Conservation (phyloP, 1,139 yeast species). For the Yamadazyma jaroonii region DNA sequence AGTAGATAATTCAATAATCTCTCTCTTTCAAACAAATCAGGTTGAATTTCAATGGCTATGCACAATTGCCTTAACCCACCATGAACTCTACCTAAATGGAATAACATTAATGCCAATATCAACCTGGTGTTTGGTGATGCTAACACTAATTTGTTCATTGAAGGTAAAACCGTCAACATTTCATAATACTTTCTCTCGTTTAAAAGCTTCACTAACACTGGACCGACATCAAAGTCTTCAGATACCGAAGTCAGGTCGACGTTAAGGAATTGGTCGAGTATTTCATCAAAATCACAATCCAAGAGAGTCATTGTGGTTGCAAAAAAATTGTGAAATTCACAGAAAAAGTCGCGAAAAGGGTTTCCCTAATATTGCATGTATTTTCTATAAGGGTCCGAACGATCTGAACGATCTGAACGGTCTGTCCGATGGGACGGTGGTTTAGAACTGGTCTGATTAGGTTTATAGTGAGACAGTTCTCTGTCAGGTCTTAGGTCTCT, state of each 20-base stretch:
- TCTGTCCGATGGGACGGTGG: no score
- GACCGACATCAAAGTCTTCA: not conserved
- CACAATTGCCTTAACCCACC: constrained; percentile 27
- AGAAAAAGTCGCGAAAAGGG: no score
- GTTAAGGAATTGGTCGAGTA: not conserved
- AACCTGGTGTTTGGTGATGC: constrained; percentile 9
- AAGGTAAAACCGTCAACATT: constrained; percentile 15
- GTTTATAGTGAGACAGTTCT: no score
- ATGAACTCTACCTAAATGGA: constrained; percentile 23
- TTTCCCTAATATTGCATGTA: no score
- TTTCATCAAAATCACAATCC: not conserved
- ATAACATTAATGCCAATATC: constrained; percentile 21
- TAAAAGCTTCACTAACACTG: constrained; percentile 3
- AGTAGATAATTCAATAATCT: constrained; percentile 17
- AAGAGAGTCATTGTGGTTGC: no score
- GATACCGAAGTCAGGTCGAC: not conserved
- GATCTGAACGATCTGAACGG: no score
- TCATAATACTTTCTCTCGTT: constrained; percentile 11
- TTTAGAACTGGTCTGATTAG: no score
- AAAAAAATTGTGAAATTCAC: no score
- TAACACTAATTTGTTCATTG: constrained; percentile 7
- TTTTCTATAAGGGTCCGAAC: no score
- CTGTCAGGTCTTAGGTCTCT: no score
- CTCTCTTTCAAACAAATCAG: constrained; percentile 14
- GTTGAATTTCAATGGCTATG: constrained; percentile 24